phyloP scores from a whole-genome alignment of 768 basidiomycete genomes.

The Termitomyces sp. region DNA sequence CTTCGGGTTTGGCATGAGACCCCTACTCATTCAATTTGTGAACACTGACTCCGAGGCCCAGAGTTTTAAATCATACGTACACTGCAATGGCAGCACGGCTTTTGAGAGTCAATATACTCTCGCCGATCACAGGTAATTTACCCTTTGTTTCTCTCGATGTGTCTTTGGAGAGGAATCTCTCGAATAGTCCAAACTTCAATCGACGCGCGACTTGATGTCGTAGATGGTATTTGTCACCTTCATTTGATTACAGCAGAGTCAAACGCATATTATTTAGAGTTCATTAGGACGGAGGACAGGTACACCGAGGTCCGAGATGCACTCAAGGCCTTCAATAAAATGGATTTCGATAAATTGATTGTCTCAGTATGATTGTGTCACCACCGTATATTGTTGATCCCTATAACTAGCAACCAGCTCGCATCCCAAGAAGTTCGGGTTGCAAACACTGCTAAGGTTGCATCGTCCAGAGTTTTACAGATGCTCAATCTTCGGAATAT shows the following conservation, averaged over 20 bases:
- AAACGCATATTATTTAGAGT: slow-evolving; percentile 39
- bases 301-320: slow-evolving; percentile 66
- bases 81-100: slow-evolving; percentile 89
- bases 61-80: slow-evolving; percentile 73
- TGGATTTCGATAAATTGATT: slow-evolving; percentile 88
- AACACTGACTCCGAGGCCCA: neutral
- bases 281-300: slow-evolving; percentile 70
- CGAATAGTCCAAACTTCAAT: slow-evolving; percentile 53
- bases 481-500: slow-evolving; percentile 76
- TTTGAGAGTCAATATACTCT: slow-evolving; percentile 73
- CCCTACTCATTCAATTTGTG: neutral
- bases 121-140: slow-evolving; percentile 64
- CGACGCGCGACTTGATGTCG: slow-evolving; percentile 80
- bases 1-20: slow-evolving; percentile 54
- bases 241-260: neutral
- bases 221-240: slow-evolving; percentile 52
- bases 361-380: slow-evolving; percentile 41
- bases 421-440: slow-evolving; percentile 56
- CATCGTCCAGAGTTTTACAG: slow-evolving; percentile 64
- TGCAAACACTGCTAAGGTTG: slow-evolving; percentile 52
- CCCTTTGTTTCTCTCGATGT: no score
- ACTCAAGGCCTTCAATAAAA: slow-evolving; percentile 64
- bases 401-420: slow-evolving; percentile 37
- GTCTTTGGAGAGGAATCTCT: neutral
- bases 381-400: neutral